Conservation (phyloP, 2,329 filamentous ascomycete genomes). For the Cyphellophora attinorum region DNA sequence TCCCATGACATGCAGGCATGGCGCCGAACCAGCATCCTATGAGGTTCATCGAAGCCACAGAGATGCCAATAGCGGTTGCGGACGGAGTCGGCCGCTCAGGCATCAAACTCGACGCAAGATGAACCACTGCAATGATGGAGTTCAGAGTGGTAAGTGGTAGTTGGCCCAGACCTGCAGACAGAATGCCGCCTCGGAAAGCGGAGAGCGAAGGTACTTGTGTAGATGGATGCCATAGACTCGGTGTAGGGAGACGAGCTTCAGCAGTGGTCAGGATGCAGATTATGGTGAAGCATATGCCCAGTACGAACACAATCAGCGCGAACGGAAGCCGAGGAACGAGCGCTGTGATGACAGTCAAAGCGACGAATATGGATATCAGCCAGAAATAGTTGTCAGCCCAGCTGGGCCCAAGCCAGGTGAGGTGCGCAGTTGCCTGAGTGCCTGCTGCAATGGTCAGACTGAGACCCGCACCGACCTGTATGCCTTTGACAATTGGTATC, state of each 20-base stretch:
- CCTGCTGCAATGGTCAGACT: conserved; percentile 73
- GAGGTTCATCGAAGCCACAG: conserved; percentile 76
- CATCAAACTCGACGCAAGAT: conserved; percentile 67
- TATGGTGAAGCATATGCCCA: conserved; percentile 59
- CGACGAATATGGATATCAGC: conserved; percentile 63
- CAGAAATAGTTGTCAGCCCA: conserved; percentile 71
- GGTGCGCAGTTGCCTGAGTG: conserved; percentile 53
- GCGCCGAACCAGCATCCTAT: conserved; percentile 81
- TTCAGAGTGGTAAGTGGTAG: conserved; percentile 87
- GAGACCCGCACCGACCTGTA: conserved; percentile 84
- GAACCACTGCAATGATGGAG: conserved; percentile 78
- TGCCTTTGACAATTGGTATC: conserved; percentile 82
- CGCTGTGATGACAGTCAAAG: conserved; percentile 61
- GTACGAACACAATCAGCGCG: conserved; percentile 60
- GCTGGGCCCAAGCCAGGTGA: conserved; percentile 58
- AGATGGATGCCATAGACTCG: conserved; percentile 53
- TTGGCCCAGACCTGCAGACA: conserved; percentile 70
- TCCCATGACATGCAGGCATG: conserved; percentile 93
- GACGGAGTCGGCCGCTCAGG: conserved; percentile 59
- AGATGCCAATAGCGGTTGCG: conserved; percentile 69
- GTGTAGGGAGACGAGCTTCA: conserved; percentile 30
- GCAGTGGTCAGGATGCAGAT: conserved; percentile 21
- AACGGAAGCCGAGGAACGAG: conserved; percentile 62
- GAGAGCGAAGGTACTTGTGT: conserved; percentile 34
- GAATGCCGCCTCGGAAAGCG: conserved; percentile 44